phyloP scores from a whole-genome alignment of 192 early-diverging fungal species.

The Rhizoclosmatium globosum region DNA sequence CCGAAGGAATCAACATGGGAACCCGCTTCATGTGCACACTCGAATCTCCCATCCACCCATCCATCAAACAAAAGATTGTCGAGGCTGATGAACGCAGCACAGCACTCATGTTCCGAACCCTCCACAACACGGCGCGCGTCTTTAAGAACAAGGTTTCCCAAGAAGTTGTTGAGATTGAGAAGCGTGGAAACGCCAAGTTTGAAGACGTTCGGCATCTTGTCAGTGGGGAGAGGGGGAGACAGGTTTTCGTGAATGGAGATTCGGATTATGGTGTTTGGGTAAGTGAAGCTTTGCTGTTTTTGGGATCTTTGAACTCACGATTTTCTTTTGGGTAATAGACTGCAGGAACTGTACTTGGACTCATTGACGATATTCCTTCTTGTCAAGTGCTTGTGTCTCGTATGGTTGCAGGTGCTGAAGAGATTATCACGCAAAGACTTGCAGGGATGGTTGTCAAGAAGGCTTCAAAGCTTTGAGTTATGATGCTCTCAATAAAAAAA shows the following conservation, averaged over 20 bases:
- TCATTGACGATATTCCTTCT: slow-evolving; percentile 83
- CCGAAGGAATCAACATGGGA: slow-evolving; percentile 80
- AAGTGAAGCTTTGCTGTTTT: slow-evolving; percentile 16
- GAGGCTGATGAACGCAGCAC: slow-evolving; percentile 71
- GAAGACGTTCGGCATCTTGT: slow-evolving; percentile 75
- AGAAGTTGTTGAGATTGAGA: slow-evolving; percentile 76
- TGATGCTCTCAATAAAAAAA: too few species aligned
- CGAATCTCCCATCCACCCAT: slow-evolving; percentile 76
- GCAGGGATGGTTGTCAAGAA: slow-evolving; percentile 40
- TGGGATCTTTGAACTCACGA: background rate
- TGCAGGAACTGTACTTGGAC: slow-evolving; percentile 73
- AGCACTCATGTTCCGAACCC: slow-evolving; percentile 74
- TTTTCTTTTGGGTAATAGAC: slow-evolving; percentile 47
- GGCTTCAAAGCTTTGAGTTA: background rate
- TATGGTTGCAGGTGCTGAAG: slow-evolving; percentile 65
- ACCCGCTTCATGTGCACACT: slow-evolving; percentile 87
- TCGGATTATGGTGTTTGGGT: slow-evolving; percentile 60
- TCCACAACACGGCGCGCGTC: slow-evolving; percentile 75
- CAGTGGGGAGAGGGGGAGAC: slow-evolving; percentile 60
- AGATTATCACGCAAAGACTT: slow-evolving; percentile 47
- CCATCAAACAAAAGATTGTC: slow-evolving; percentile 80
- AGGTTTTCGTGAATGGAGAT: slow-evolving; percentile 57
- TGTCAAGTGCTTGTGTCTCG: slow-evolving; percentile 69
- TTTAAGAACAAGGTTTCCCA: slow-evolving; percentile 59
- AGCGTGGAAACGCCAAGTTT: slow-evolving; percentile 68